phyloP scores from a whole-genome alignment of 768 basidiomycete genomes.

The Boletus rubropictus region DNA sequence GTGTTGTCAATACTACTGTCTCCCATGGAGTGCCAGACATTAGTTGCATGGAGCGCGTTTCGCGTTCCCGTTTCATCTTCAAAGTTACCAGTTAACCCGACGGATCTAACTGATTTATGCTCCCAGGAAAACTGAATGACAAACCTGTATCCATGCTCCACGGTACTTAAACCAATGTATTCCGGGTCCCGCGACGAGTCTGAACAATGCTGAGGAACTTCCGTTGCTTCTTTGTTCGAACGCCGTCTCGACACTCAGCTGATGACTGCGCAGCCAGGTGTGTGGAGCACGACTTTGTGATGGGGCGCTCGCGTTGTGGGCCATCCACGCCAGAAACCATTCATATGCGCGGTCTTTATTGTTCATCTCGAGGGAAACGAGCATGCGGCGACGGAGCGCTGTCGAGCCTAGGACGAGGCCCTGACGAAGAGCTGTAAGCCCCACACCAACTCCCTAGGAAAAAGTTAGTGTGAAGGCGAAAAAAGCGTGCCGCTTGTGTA shows the following conservation, averaged over 20 bases:
- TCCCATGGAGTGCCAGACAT: constrained; percentile 96
- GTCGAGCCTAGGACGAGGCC: constrained; percentile 62
- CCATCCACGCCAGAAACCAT: constrained; percentile 98
- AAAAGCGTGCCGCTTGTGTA: background rate
- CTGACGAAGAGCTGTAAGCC: constrained; percentile 68
- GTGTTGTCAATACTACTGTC: constrained; percentile 88
- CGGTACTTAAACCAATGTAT: constrained; percentile 87
- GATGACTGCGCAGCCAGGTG: constrained; percentile 71
- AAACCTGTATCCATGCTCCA: constrained; percentile 94
- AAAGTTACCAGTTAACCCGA: constrained; percentile 4
- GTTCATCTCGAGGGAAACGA: constrained; percentile 93
- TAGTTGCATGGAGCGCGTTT: constrained; percentile 86
- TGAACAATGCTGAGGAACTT: constrained; percentile 83
- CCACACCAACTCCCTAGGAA: constrained; percentile 82
- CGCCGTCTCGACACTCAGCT: constrained; percentile 90
- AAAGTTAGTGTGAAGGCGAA: background rate
- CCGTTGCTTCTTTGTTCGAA: constrained; percentile 89
- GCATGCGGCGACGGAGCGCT: constrained; percentile 79
- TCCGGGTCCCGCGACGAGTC: constrained; percentile 93
- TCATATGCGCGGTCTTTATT: constrained; percentile 93
- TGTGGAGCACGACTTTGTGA: constrained; percentile 22
- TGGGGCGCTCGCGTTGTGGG: constrained; percentile 48
- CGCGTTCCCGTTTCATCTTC: constrained; percentile 91
- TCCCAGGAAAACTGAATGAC: constrained; percentile 3
- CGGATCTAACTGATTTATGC: background rate